Conservation (phyloP, 2,329 filamentous ascomycete genomes). For the Xylaria sp. region DNA sequence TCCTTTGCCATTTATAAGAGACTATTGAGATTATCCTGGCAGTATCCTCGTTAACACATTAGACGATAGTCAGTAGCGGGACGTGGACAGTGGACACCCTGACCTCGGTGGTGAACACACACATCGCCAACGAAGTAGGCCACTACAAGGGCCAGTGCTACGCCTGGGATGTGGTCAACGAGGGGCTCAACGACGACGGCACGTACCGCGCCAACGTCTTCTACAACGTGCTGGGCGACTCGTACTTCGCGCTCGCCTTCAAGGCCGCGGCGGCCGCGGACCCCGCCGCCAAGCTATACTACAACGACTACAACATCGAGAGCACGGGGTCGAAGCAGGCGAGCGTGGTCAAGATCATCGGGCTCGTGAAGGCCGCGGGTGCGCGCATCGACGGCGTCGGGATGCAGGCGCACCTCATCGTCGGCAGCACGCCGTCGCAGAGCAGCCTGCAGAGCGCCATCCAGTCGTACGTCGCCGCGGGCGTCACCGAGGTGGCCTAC, state of each 20-base stretch:
- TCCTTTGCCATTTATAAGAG: neutral
- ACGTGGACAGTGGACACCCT: constrained; percentile 70
- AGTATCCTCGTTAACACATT: constrained; percentile 40
- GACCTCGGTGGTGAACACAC: constrained; percentile 65
- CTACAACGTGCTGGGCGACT: constrained; percentile 64
- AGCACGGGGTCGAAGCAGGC: constrained; percentile 59
- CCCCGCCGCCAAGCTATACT: constrained; percentile 66
- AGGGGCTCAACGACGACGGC: constrained; percentile 69
- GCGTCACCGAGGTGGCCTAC: constrained; percentile 65
- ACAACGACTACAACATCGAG: constrained; percentile 71
- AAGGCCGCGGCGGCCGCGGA: constrained; percentile 64
- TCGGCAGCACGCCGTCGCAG: constrained; percentile 61
- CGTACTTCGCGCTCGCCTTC: constrained; percentile 69
- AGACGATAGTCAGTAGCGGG: constrained; percentile 44
- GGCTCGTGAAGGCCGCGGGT: constrained; percentile 58
- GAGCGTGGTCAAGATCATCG: constrained; percentile 57
- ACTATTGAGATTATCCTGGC: neutral
- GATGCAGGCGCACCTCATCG: constrained; percentile 70
- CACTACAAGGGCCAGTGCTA: constrained; percentile 71
- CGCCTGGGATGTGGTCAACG: constrained; percentile 75
- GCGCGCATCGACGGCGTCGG: constrained; percentile 72
- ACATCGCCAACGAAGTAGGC: constrained; percentile 67
- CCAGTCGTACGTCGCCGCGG: constrained; percentile 61
- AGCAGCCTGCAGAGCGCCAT: constrained; percentile 59
- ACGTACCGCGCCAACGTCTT: constrained; percentile 65